Evolutionary conservation across 2,329 filamentous ascomycete species (phyloP), one percentile per base, ranked within the genome.

Genomic region (Pyricularia sp.): DNA sequence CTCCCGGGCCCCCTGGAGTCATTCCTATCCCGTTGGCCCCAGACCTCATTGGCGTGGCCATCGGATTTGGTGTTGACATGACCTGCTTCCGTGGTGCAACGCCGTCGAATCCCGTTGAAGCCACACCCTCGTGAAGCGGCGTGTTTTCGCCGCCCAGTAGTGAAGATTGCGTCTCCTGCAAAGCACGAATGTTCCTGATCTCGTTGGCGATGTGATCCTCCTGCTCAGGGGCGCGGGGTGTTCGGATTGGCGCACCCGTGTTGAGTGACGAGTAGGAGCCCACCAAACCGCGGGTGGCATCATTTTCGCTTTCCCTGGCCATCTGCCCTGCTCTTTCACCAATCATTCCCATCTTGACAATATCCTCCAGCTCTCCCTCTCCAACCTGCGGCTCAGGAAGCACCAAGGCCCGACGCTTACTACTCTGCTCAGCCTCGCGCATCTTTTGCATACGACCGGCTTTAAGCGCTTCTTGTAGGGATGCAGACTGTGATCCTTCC

Each of bases 201-300:
- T 99, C 95, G 77, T 98, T 99, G 72, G 94, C 93, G 70, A 99
- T 95, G 72, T 93, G 90, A 75, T 99, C 95, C 77, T 99, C 94
- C 77, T 97, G 92, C 65, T 93, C 91, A 0, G 95, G 92, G 3
- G 94, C 95, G 78, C 90, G 89, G 3, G 95, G 95, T 4, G 95
- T 99, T 71, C 95, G 89, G 71, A 99, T 97, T 0, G 95, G 95
- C 14, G 93, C 94, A 70, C 85, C 89, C 68, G 88, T 90, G 76
- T 95, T 91, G 68, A 97, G 87, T 58, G 87, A 89, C 20, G 91
- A 88, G 78, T 99, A 99, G 4, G 58, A 64, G 72, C 92, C 93
- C 69, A 98, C 86, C 64, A 99, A 83, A 4, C 94, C 93, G 72
- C 91, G 88, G 0, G 94, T 97, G 68, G 92, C 88, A 76, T 93